These are phyloP conservation scores for Russula vinacea DNA, from an alignment of 768 basidiomycete species.

Conservation along the genomic window DNA sequence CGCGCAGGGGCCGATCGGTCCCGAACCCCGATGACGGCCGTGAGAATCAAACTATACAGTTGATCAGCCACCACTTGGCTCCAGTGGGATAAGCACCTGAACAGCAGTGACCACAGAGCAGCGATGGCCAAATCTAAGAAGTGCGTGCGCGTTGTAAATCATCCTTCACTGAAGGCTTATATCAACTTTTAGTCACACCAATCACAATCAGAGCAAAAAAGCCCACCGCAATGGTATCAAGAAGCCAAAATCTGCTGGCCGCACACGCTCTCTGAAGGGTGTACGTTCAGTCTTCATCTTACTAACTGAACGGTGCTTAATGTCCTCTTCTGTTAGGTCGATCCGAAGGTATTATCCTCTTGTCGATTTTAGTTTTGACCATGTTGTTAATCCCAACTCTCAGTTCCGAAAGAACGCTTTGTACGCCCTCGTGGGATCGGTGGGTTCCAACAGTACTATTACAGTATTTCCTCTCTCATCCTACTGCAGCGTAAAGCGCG, in stretches of 20 bases:
- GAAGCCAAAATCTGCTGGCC: slow-evolving; percentile 60
- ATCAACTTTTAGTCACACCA: slow-evolving; percentile 61
- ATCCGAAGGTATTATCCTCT: slow-evolving; percentile 58
- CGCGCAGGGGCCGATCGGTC: slow-evolving; percentile 6
- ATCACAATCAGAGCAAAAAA: slow-evolving; percentile 96
- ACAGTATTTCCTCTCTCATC: slow-evolving; percentile 11
- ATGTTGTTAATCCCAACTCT: slow-evolving; percentile 13
- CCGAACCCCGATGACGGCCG: slow-evolving; percentile 2
- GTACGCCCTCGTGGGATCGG: slow-evolving; percentile 70
- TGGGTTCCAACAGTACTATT: slow-evolving; percentile 40
- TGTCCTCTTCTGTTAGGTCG: slow-evolving; percentile 51
- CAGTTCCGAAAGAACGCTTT: slow-evolving; percentile 86
- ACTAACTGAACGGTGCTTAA: slow-evolving; percentile 36
- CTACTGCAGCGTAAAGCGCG: slow-evolving; percentile 60
- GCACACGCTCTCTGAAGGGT: slow-evolving; percentile 83
- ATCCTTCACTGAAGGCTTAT: slow-evolving; percentile 24
- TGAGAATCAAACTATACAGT: slow-evolving; percentile 34
- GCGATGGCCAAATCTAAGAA: slow-evolving; percentile 99
- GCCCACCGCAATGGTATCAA: slow-evolving; percentile 98
- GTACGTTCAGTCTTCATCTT: slow-evolving; percentile 70
- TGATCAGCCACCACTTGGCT: slow-evolving; percentile 32
- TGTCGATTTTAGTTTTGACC: slow-evolving; percentile 8
- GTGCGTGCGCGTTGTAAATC: slow-evolving; percentile 43
- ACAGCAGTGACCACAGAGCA: slow-evolving; percentile 30
- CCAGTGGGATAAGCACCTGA: not conserved